Conservation (phyloP, 1,284 basidiomycete genomes). For the Papiliotrema nemorosa region DNA sequence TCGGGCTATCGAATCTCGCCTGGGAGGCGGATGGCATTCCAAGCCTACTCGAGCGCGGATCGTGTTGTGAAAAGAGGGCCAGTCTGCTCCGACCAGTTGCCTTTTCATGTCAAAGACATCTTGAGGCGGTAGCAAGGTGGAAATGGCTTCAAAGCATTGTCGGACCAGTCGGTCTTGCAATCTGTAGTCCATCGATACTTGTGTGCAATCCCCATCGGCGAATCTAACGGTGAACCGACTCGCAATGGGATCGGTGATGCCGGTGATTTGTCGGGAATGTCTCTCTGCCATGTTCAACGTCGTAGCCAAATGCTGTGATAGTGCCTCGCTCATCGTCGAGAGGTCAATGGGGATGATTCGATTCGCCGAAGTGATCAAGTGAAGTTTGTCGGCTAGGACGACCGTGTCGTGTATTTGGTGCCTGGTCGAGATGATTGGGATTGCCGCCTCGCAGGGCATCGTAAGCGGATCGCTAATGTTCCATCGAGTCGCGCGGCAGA, state of each 20-base stretch:
- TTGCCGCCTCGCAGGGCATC: constrained; percentile 55
- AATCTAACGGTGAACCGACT: constrained; percentile 55
- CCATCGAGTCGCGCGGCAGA: constrained; percentile 38
- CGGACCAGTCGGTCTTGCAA: constrained; percentile 57
- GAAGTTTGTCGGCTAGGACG: constrained; percentile 56
- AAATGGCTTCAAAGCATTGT: constrained; percentile 61
- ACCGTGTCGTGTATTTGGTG: constrained; percentile 64
- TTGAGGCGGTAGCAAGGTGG: constrained; percentile 55
- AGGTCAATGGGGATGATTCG: constrained; percentile 48
- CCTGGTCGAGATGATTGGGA: constrained; percentile 62
- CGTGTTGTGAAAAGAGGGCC: neutral
- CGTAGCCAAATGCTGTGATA: constrained; percentile 28
- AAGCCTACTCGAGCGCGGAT: constrained; percentile 3
- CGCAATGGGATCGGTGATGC: constrained; percentile 45
- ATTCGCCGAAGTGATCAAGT: constrained; percentile 61
- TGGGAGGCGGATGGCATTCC: neutral
- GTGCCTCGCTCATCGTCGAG: constrained; percentile 28
- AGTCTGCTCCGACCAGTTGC: constrained; percentile 51
- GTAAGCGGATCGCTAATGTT: constrained; percentile 15
- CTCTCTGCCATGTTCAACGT: constrained; percentile 30
- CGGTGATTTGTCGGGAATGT: neutral
- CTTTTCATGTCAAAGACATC: constrained; percentile 57
- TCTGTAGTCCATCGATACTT: constrained; percentile 55
- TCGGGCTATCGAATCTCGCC: constrained; percentile 14
- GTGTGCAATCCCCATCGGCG: constrained; percentile 53